These are phyloP conservation scores for Lenzites betulinus DNA, from an alignment of 768 basidiomycete species.

Conservation along the genomic window DNA sequence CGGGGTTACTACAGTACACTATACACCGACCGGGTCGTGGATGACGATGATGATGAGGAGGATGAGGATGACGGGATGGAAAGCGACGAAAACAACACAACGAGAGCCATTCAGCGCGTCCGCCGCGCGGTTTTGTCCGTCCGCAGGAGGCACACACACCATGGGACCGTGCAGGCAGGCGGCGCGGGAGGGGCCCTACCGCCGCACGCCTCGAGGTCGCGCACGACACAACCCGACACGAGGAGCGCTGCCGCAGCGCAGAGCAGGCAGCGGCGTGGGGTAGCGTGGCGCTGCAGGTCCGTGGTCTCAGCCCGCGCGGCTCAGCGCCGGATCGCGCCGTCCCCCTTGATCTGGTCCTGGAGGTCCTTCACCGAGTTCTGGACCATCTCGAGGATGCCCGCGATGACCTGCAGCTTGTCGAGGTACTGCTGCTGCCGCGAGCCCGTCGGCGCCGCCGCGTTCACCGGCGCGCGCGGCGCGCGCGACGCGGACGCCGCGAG, in stretches of 20 bases:
- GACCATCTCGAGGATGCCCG: constrained; percentile 22
- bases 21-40: constrained; percentile 4
- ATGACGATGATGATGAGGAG: too few species aligned
- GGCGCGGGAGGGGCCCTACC: not conserved
- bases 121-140: constrained; percentile 17
- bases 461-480: constrained; percentile 17
- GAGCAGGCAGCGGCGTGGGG: too few species aligned
- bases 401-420: constrained; percentile 20
- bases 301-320: not conserved
- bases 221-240: too few species aligned
- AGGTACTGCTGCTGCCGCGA: constrained; percentile 14
- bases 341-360: constrained; percentile 19
- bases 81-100: constrained; percentile 25
- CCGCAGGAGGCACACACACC: constrained; percentile 1
- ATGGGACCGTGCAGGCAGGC: not conserved
- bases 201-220: too few species aligned
- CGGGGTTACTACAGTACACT: constrained; percentile 12
- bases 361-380: constrained; percentile 20
- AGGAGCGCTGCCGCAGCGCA: not conserved
- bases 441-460: not conserved
- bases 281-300: not conserved
- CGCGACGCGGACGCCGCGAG: constrained; percentile 20
- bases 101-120: constrained; percentile 16
- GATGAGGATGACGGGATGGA: constrained; percentile 8
- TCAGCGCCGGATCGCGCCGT: constrained; percentile 12